These are phyloP conservation scores for Amanita subjunquillea DNA, from an alignment of 768 basidiomycete genomes.

Conservation along the genomic window DNA sequence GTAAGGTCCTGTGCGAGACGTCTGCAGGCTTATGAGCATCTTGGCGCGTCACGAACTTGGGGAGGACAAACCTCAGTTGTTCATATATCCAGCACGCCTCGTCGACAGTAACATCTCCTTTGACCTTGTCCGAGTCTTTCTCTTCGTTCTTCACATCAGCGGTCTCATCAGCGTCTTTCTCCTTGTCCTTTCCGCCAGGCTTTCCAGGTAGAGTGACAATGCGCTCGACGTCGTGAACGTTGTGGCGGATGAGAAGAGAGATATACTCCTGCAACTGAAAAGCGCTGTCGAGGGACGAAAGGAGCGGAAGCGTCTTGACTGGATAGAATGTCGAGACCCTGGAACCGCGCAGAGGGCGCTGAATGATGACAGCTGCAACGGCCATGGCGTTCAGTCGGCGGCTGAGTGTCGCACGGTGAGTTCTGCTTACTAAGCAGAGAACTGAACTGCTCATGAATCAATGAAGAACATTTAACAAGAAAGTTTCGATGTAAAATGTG, in stretches of 20 bases:
- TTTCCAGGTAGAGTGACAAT: slow-evolving; percentile 71
- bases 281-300: slow-evolving; percentile 75
- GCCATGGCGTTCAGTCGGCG: slow-evolving; percentile 16
- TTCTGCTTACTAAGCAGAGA: not conserved
- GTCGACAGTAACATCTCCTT: slow-evolving; percentile 54
- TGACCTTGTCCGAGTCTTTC: slow-evolving; percentile 24
- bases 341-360: slow-evolving; percentile 67
- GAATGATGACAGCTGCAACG: slow-evolving; percentile 31
- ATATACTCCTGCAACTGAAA: slow-evolving; percentile 96
- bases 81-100: slow-evolving; percentile 79
- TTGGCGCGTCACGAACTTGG: not conserved
- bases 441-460: no score
- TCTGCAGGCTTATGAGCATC: slow-evolving; percentile 24
- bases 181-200: slow-evolving; percentile 18
- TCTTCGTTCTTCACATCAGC: slow-evolving; percentile 19
- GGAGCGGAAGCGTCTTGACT: slow-evolving; percentile 56
- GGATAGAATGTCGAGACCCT: slow-evolving; percentile 76
- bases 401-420: no score
- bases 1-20: slow-evolving; percentile 84
- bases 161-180: slow-evolving; percentile 11
- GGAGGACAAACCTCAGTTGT: slow-evolving; percentile 30
- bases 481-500: no score
- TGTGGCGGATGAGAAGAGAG: slow-evolving; percentile 70
- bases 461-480: no score
- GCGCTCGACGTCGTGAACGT: slow-evolving; percentile 81